These are phyloP conservation scores for Tetrapisispora fleetii DNA, from an alignment of 805 yeast genomes.

Conservation along the genomic window DNA sequence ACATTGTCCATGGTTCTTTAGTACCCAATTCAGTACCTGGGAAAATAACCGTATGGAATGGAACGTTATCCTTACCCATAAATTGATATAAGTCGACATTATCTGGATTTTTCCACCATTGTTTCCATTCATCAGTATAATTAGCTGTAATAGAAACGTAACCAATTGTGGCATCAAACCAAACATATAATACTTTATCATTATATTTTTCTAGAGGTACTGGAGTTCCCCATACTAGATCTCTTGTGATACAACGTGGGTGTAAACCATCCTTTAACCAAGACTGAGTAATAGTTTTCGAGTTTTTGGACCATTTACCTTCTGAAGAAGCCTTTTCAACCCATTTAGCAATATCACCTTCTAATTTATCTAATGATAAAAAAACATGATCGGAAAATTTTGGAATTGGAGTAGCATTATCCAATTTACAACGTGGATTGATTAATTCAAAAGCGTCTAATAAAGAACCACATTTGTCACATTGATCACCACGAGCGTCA, in stretches of 20 bases:
- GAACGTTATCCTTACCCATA: conserved; percentile 99
- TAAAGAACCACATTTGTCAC: conserved; percentile 90
- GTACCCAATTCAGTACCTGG: conserved; percentile 92
- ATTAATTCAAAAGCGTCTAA: conserved; percentile 89
- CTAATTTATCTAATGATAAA: conserved; percentile 73
- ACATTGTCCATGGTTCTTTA: conserved; percentile 76
- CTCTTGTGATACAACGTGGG: conserved; percentile 96
- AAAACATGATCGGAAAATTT: conserved; percentile 79
- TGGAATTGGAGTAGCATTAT: conserved; percentile 69
- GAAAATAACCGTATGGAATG: conserved; percentile 97
- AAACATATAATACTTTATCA: conserved; percentile 88
- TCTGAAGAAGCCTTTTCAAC: conserved; percentile 51
- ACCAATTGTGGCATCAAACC: conserved; percentile 99
- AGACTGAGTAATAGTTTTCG: conserved; percentile 76
- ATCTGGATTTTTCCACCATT: conserved; percentile 96
- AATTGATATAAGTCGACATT: conserved; percentile 84
- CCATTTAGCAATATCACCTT: conserved; percentile 68
- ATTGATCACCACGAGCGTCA: conserved; percentile 99
- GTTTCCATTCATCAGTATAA: conserved; percentile 68
- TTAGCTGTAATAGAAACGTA: conserved; percentile 93
- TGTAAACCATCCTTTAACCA: conserved; percentile 92
- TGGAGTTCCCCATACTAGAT: conserved; percentile 96
- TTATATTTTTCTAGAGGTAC: conserved; percentile 83
- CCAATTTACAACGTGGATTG: conserved; percentile 92
- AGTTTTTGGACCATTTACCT: conserved; percentile 89